Conservation (phyloP, 805 yeast genomes). For the Yarrowia osloensis region DNA sequence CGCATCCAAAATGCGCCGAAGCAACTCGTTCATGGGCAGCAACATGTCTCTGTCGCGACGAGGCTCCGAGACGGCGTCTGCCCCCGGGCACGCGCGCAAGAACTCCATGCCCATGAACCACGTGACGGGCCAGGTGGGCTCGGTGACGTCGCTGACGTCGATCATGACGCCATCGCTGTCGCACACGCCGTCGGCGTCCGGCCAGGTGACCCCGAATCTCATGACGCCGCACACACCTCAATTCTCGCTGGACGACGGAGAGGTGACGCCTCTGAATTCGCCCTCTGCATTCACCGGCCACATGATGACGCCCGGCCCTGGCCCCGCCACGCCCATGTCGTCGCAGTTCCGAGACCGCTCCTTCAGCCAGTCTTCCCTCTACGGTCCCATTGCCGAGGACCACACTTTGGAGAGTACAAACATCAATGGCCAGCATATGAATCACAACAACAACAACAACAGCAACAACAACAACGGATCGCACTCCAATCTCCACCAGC, state of each 20-base stretch:
- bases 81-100: conserved; percentile 16
- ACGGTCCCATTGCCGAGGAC: conserved; percentile 7
- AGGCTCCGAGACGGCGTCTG: conserved; percentile 25
- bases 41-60: conserved; percentile 28
- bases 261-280: conserved; percentile 25
- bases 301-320: conserved; percentile 21
- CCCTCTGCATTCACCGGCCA: conserved; percentile 24
- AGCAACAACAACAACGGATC: neutral
- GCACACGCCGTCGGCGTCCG: conserved; percentile 12
- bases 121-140: conserved; percentile 28
- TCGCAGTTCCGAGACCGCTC: conserved; percentile 27
- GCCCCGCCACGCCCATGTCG: conserved; percentile 23
- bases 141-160: conserved; percentile 21
- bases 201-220: conserved; percentile 19
- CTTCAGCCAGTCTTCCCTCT: conserved; percentile 18
- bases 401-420: neutral
- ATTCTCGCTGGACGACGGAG: conserved; percentile 29
- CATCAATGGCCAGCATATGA: neutral
- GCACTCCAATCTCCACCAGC: neutral
- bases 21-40: conserved; percentile 25
- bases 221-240: conserved; percentile 29
- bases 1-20: conserved; percentile 25
- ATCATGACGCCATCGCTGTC: conserved; percentile 23
- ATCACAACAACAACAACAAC: neutral
- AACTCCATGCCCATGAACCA: conserved; percentile 29